Conservation (phyloP, 768 basidiomycete genomes). For the Pulveroboletus sp. region DNA sequence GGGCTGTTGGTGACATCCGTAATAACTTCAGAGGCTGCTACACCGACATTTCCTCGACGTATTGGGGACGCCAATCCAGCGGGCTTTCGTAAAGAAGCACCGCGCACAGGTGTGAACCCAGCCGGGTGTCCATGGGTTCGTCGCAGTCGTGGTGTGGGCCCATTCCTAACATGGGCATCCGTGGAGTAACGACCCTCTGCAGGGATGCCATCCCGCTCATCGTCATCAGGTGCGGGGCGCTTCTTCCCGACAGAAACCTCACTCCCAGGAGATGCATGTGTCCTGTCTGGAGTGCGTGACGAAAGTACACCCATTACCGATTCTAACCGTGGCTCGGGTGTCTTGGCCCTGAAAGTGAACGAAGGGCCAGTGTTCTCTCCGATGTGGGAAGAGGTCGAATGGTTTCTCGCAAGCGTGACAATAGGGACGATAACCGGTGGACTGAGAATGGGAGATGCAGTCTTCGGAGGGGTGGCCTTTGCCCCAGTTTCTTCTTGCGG, state of each 20-base stretch:
- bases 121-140: constrained; percentile 54
- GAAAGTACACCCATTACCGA: constrained; percentile 20
- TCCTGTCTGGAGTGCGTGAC: constrained; percentile 48
- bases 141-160: constrained; percentile 58
- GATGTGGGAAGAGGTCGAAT: constrained; percentile 8
- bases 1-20: constrained; percentile 71
- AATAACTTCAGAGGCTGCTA: constrained; percentile 35
- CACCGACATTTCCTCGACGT: constrained; percentile 39
- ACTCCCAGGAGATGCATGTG: constrained; percentile 27
- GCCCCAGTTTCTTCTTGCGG: constrained; percentile 14
- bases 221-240: constrained; percentile 73
- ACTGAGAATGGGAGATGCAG: constrained; percentile 7
- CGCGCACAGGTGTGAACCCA: constrained; percentile 71
- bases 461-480: constrained; percentile 10
- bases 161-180: constrained; percentile 35
- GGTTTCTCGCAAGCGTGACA: background rate
- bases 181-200: constrained; percentile 57
- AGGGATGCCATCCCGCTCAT: constrained; percentile 58
- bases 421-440: constrained; percentile 13
- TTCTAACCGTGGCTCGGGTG: constrained; percentile 43
- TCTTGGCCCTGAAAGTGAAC: constrained; percentile 43
- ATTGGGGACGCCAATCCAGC: constrained; percentile 44
- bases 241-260: constrained; percentile 57
- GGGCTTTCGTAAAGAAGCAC: constrained; percentile 37
- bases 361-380: constrained; percentile 43